Conservation (phyloP, 805 yeast genomes). For the Barnettozyma populi region DNA sequence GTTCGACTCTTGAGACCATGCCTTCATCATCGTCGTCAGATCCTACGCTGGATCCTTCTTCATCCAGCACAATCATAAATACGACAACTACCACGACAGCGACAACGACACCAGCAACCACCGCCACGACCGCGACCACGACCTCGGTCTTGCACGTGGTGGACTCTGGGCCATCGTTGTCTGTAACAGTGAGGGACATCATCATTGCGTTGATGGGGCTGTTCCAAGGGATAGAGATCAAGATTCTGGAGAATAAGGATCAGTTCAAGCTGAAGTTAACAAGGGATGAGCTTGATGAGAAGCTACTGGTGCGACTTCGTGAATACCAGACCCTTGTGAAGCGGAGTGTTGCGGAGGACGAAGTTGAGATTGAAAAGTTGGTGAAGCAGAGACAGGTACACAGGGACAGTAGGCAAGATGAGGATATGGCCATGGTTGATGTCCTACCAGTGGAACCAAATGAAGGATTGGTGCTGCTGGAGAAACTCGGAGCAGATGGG, state of each 20-base stretch:
- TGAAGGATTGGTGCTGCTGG: conserved; percentile 16
- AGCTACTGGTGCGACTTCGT: conserved; percentile 10
- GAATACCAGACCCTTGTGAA: conserved; percentile 6
- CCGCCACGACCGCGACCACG: conserved; percentile 1
- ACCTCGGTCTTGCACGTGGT: neutral
- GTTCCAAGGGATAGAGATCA: conserved; percentile 19
- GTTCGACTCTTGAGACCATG: conserved; percentile 8
- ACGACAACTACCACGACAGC: neutral
- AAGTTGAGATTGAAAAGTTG: conserved; percentile 9
- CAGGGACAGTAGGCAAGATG: conserved; percentile 10
- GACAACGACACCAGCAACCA: neutral
- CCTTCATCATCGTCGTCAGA: neutral
- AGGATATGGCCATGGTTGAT: neutral
- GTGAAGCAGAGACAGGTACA: conserved; percentile 4
- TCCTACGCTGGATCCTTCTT: neutral
- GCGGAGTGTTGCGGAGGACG: conserved; percentile 8
- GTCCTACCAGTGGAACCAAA: too few species aligned
- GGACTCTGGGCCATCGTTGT: neutral
- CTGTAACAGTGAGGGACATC: conserved; percentile 20
- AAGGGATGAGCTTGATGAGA: conserved; percentile 16
- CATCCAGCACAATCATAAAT: neutral
- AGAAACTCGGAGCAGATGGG: conserved; percentile 50
- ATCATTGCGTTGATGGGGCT: conserved; percentile 22
- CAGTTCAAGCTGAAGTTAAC: conserved; percentile 20
- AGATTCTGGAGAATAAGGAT: conserved; percentile 22